Conservation (phyloP, 2,329 filamentous ascomycete genomes). For the Fusarium stilboides region DNA sequence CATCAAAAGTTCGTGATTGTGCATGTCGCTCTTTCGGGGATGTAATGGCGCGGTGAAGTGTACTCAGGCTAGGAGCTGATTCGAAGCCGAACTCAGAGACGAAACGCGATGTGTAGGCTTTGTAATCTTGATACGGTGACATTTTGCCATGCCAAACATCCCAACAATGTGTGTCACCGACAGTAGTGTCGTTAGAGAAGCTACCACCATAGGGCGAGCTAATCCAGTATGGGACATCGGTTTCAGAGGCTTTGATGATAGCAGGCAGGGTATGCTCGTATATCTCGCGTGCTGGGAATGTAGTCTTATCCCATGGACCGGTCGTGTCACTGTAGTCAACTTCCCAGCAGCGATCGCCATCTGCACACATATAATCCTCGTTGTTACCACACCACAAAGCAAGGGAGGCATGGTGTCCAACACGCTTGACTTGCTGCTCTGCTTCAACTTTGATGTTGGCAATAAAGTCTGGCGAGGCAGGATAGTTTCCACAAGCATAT, state of each 20-base stretch:
- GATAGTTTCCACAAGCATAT: conserved; percentile 18
- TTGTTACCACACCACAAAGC: conserved; percentile 15
- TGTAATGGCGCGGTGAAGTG: fast-evolving
- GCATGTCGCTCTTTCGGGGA: not conserved
- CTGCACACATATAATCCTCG: conserved; percentile 22
- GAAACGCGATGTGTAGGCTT: conserved; percentile 7
- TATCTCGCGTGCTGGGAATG: conserved; percentile 9
- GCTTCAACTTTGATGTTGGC: not conserved
- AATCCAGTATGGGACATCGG: conserved; percentile 11
- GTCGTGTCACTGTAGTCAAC: conserved; percentile 14
- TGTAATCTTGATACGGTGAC: conserved; percentile 19
- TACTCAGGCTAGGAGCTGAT: not conserved
- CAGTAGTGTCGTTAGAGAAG: not conserved
- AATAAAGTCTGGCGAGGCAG: not conserved
- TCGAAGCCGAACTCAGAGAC: conserved; percentile 4
- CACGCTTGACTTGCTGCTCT: conserved; percentile 2
- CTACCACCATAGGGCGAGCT: conserved; percentile 9
- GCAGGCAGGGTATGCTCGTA: not conserved
- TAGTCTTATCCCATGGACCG: conserved; percentile 16
- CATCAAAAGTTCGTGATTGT: conserved; percentile 8
- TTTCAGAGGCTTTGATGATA: not conserved
- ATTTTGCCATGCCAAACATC: conserved; percentile 17
- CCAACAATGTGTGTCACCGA: conserved; percentile 15
- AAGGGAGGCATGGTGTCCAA: conserved; percentile 13
- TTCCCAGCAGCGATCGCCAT: conserved; percentile 13